Conservation (phyloP, 805 yeast species). For the Kodamaea neixiangensis region DNA sequence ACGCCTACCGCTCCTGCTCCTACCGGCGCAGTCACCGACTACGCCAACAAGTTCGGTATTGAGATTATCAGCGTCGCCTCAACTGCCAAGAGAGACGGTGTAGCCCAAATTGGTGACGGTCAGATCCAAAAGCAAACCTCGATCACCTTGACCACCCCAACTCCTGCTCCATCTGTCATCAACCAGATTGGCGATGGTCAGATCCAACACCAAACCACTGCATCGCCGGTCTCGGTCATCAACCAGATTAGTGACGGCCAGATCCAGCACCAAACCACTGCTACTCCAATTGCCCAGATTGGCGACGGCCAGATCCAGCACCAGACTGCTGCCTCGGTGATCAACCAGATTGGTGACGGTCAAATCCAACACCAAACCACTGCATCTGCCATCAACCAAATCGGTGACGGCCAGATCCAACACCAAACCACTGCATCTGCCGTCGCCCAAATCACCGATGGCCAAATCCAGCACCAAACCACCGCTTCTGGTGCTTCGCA, state of each 20-base stretch:
- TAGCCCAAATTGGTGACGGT: constrained; percentile 50
- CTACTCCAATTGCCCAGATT: constrained; percentile 22
- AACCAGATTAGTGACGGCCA: constrained; percentile 51
- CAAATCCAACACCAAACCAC: constrained; percentile 43
- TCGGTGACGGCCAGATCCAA: constrained; percentile 35
- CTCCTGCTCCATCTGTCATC: constrained; percentile 29
- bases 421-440: constrained; percentile 24
- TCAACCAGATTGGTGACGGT: constrained; percentile 49
- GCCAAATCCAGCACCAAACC: constrained; percentile 27
- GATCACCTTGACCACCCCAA: constrained; percentile 35
- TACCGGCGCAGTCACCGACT: constrained; percentile 25
- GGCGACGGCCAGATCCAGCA: constrained; percentile 30
- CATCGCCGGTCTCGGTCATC: constrained; percentile 45
- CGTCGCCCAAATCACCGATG: constrained; percentile 47
- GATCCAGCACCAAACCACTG: constrained; percentile 42
- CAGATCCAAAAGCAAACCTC: constrained; percentile 49
- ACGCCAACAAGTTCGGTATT: constrained; percentile 11
- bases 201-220: constrained; percentile 33
- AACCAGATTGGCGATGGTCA: constrained; percentile 37
- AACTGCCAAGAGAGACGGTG: constrained; percentile 30
- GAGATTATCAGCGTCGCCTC: constrained; percentile 28
- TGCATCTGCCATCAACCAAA: constrained; percentile 43
- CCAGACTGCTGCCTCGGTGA: constrained; percentile 27
- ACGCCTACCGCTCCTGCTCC: constrained; percentile 33
- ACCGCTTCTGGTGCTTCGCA: constrained; percentile 30